phyloP scores from a whole-genome alignment of 169 alveolate species.

The Perkinsus marinus region DNA sequence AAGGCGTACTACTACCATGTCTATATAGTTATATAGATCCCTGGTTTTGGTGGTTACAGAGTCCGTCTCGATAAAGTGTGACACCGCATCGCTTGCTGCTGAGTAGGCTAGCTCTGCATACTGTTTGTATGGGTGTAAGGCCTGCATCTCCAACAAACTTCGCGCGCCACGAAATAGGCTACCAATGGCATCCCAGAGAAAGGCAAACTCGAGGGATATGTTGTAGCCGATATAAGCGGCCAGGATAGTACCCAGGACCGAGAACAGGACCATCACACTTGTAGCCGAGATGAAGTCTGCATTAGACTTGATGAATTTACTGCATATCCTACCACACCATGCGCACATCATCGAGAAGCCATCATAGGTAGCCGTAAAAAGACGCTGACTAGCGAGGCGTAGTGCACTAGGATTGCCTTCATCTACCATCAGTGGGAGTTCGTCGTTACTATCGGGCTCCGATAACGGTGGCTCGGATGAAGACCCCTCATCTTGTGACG shows the following conservation, averaged over 20 bases:
- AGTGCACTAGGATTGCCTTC: background rate
- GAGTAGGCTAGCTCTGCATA: background rate
- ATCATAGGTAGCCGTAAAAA: background rate
- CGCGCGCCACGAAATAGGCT: background rate
- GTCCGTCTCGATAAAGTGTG: background rate
- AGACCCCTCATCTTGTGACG: background rate
- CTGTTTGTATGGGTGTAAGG: background rate
- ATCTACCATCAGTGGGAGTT: background rate
- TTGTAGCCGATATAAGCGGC: background rate
- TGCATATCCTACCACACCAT: background rate
- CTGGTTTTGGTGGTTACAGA: background rate
- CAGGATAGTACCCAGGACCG: background rate
- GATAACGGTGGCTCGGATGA: background rate
- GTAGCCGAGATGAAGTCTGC: background rate
- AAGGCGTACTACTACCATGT: background rate
- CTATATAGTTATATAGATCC: background rate
- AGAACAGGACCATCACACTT: background rate
- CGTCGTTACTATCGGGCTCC: background rate
- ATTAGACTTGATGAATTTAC: background rate
- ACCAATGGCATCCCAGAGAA: background rate
- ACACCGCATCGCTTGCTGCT: background rate
- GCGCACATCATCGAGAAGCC: background rate
- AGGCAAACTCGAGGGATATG: background rate
- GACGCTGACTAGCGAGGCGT: background rate
- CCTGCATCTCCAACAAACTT: background rate